Conservation (phyloP, 257 asterid genomes). For the Coffea canephora region DNA sequence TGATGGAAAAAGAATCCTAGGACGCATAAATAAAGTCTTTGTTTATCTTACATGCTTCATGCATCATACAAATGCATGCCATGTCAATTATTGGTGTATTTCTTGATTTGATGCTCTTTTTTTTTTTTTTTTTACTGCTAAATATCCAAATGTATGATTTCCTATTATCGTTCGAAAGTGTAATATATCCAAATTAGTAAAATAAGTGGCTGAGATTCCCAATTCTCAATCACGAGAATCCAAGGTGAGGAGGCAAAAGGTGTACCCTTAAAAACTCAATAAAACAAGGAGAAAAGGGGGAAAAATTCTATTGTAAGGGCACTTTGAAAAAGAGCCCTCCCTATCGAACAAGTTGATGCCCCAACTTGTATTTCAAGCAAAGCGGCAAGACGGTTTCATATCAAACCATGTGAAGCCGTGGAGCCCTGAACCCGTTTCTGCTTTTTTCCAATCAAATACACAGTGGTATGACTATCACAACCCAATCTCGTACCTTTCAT, state of each 20-base stretch:
- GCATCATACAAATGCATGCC: neutral
- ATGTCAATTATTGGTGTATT: neutral
- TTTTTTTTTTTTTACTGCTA: neutral
- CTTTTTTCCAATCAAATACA: neutral
- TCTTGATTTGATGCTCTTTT: neutral
- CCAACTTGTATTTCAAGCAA: slow-evolving; percentile 67
- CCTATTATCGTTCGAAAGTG: neutral
- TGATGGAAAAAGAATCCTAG: too few species aligned
- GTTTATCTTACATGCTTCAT: too few species aligned
- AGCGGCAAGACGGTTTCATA: slow-evolving; percentile 46
- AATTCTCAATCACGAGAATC: neutral
- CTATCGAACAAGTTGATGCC: slow-evolving; percentile 15
- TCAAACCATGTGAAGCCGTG: slow-evolving; percentile 22
- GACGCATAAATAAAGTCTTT: too few species aligned
- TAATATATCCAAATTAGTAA: too few species aligned
- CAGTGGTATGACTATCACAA: neutral
- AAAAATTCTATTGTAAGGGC: neutral
- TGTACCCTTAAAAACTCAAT: neutral
- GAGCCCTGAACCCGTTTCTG: slow-evolving; percentile 16
- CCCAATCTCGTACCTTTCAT: neutral
- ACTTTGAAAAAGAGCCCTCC: neutral
- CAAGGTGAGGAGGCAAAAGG: neutral
- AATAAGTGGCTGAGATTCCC: neutral
- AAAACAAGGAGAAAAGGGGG: neutral
- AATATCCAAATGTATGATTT: neutral